Conservation (phyloP, 2,329 filamentous ascomycete species). For the Ceratocystis harringtonii region DNA sequence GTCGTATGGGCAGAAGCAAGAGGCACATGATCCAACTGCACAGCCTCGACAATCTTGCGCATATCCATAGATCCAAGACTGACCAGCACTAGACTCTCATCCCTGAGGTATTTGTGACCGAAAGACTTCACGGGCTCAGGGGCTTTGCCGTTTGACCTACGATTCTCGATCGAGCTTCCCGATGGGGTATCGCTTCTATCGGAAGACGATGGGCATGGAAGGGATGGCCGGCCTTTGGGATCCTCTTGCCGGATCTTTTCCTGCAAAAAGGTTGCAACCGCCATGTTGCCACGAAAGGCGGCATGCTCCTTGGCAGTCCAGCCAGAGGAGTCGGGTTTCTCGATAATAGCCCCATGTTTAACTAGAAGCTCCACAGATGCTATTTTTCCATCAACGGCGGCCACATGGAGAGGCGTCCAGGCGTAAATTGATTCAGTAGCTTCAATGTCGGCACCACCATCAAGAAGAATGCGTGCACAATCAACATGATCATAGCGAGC, state of each 20-base stretch:
- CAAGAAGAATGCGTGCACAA: constrained; percentile 62
- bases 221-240: constrained; percentile 1
- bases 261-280: constrained; percentile 54
- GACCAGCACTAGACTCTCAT: constrained; percentile 79
- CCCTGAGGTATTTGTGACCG: constrained; percentile 82
- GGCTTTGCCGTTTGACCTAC: constrained; percentile 41
- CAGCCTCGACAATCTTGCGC: constrained; percentile 63
- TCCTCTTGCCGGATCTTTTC: constrained; percentile 21
- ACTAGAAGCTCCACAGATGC: constrained; percentile 62
- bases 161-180: constrained; percentile 44
- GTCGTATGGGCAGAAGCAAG: constrained; percentile 79
- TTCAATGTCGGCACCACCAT: constrained; percentile 62
- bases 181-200: constrained; percentile 26
- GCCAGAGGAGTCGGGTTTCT: constrained; percentile 66
- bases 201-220: constrained; percentile 9
- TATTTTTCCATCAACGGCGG: constrained; percentile 75
- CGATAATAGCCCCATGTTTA: constrained; percentile 60
- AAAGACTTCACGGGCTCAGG: constrained; percentile 84
- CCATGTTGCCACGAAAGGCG: constrained; percentile 72
- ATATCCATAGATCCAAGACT: constrained; percentile 92
- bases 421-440: constrained; percentile 69
- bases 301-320: constrained; percentile 94
- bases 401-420: constrained; percentile 92
- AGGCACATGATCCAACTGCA: constrained; percentile 77
- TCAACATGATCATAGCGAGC: constrained; percentile 74